Percentiles rank a stretch among this genome's conserved stretches.
Conservation (phyloP, 345 rosid genomes). For the Cardamine chenopodiifolia region DNA sequence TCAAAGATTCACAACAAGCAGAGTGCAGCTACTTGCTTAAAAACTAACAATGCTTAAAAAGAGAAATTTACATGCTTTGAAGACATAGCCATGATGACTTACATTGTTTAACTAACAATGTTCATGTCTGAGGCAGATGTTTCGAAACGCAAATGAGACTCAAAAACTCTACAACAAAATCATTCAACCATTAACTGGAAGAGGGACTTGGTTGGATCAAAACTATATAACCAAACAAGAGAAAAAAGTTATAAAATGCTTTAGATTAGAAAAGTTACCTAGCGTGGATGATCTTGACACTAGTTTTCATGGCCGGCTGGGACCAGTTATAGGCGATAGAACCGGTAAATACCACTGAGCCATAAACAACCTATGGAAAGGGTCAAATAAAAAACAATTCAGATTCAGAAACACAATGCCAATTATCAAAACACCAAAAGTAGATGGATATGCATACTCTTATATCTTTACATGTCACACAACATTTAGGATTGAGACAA, state of each 20-base stretch:
- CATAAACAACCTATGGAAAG: constrained; percentile 61
- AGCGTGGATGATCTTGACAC: constrained; percentile 89
- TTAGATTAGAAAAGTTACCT: constrained; percentile 45
- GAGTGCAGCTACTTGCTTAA: no score
- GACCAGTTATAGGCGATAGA: constrained; percentile 91
- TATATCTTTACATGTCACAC: constrained; percentile 7
- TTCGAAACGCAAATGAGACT: background rate
- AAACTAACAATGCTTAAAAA: no score
- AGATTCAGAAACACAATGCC: background rate
- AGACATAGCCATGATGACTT: background rate
- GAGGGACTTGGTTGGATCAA: background rate
- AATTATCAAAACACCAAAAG: background rate
- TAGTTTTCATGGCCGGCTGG: constrained; percentile 81
- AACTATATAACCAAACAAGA: background rate
- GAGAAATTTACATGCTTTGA: background rate
- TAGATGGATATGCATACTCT: background rate
- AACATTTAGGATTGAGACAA: constrained; percentile 2
- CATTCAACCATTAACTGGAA: no score
- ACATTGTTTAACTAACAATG: background rate
- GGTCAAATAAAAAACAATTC: background rate
- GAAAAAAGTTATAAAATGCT: background rate
- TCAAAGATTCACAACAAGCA: background rate
- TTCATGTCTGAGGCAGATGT: background rate
- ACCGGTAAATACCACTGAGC: constrained; percentile 77
- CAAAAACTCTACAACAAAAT: background rate